Base-by-base conservation (phyloP, 257 asterid genomes). In the Verbascum thapsus region DNA sequence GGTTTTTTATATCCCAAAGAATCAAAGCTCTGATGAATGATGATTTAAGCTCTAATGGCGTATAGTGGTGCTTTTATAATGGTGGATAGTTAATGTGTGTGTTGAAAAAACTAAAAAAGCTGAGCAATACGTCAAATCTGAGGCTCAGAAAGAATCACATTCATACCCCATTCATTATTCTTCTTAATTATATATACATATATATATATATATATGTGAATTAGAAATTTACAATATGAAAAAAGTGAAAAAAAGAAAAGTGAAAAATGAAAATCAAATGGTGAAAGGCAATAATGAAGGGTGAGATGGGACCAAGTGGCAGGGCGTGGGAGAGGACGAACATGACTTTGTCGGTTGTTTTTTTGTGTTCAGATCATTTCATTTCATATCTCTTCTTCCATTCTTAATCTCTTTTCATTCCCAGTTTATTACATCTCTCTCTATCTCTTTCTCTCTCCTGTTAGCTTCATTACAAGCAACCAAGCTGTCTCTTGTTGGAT, bases 271-370 rank as follows among this genome's bases (percentile, higher is more conserved):
- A 61, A 19, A 56, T 16, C 53, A 42, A 32, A 68, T 10, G 51
- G 41, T 42, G 48, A 49, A 57, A 16, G 42, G 78, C 86, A 90
- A 83, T 90, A 81, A 85, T 90, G 91, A 74, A 68, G 66, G 73
- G 81, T 48, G 81, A 71, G 81, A 83, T 83, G 95, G 96, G 95
- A 68, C 91, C 95, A 68, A 61, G 81, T 84, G 96, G 97, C 98
- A 92, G 98, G 95, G 96, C 95, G 96, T 91, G 98, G 95, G 95
- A 83, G 88, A 86, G 91, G 96, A 76, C 80, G 97, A 92, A 89
- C 97, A 89, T 92, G 99, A 92, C 96, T 47, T 80, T 88, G 96
- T 91, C 96, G 88, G 92, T 80, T 81, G 87, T 84, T 81, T 87
- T n/a, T 71, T 80, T 74, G 66, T 69, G 78, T 61, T 78, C 80